phyloP scores from a whole-genome alignment of 352 stramenopile species.

The Pythium pectinolyticum region DNA sequence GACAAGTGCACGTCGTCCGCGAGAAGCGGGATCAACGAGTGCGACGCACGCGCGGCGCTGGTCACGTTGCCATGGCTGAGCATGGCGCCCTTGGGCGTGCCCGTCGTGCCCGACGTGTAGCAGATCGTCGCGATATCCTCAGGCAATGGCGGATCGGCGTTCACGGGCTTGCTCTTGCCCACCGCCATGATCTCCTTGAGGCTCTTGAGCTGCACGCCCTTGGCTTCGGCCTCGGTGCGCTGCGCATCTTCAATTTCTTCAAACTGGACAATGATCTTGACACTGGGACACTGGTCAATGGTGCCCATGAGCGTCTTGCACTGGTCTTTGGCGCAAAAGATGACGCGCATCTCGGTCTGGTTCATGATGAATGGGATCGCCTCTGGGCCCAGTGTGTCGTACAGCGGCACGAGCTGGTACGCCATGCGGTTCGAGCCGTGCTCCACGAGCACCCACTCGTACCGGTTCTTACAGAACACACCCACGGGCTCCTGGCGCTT shows the following conservation, averaged over 20 bases:
- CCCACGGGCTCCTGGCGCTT: conserved; percentile 54
- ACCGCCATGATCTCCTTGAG: conserved; percentile 38
- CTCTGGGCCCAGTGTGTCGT: conserved; percentile 72
- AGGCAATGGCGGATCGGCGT: conserved; percentile 43
- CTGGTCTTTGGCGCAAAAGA: conserved; percentile 66
- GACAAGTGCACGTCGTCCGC: conserved; percentile 86
- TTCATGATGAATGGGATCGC: conserved; percentile 78
- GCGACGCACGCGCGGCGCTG: conserved; percentile 23
- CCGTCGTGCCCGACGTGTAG: conserved; percentile 79
- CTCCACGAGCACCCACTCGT: conserved; percentile 70
- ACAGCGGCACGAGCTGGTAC: conserved; percentile 74
- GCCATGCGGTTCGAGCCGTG: conserved; percentile 64
- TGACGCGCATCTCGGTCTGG: conserved; percentile 68
- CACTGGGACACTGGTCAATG: conserved; percentile 44
- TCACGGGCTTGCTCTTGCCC: conserved; percentile 45
- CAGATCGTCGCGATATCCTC: conserved; percentile 93
- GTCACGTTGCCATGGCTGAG: conserved; percentile 59
- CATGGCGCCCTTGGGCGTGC: conserved; percentile 70
- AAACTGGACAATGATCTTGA: conserved; percentile 58
- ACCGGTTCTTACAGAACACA: conserved; percentile 73
- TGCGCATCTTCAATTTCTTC: conserved; percentile 47
- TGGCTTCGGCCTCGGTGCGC: conserved; percentile 26
- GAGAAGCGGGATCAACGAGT: background rate
- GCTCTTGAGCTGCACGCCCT: conserved; percentile 46
- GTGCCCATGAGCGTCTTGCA: conserved; percentile 51